These are phyloP conservation scores for Ilex paraguariensis DNA, from an alignment of 305 asterid species.

Conservation along the genomic window DNA sequence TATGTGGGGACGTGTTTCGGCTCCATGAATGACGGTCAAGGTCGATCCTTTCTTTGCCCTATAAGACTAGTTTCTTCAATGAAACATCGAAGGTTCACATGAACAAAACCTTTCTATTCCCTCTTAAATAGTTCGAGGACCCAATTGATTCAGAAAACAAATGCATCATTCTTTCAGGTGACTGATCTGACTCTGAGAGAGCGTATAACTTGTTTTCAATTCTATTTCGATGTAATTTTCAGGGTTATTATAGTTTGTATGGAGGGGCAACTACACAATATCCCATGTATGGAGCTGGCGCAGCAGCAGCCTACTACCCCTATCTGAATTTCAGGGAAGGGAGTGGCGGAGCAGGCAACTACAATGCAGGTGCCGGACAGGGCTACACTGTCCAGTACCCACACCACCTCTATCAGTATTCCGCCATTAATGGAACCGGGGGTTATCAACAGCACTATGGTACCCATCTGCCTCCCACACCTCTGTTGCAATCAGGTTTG, in stretches of 20 bases:
- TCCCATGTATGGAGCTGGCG: conserved; percentile 55
- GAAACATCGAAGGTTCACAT: too few species aligned
- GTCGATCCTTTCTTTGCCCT: too few species aligned
- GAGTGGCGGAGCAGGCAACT: conserved; percentile 42
- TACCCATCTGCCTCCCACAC: conserved; percentile 63
- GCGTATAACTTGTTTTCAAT: too few species aligned
- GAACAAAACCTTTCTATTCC: too few species aligned
- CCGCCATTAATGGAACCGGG: conserved; percentile 46
- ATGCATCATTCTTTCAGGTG: too few species aligned
- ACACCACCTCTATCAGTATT: conserved; percentile 77
- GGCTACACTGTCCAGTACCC: conserved; percentile 76
- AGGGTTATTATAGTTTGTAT: conserved; percentile 83
- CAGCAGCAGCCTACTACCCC: conserved; percentile 68
- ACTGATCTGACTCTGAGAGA: too few species aligned
- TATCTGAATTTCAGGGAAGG: conserved; percentile 72
- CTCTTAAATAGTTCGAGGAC: too few species aligned
- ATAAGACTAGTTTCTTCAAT: too few species aligned
- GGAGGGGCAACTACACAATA: conserved; percentile 77
- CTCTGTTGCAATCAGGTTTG: conserved; percentile 88
- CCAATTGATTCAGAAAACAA: too few species aligned
- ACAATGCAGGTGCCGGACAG: conserved; percentile 35
- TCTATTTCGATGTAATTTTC: neutral
- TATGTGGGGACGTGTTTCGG: too few species aligned
- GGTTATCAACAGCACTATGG: conserved; percentile 63
- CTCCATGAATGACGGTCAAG: too few species aligned